Evolutionary conservation across 2,329 filamentous ascomycete genomes (phyloP).

Genomic region (Microsporum audouinii): DNA sequence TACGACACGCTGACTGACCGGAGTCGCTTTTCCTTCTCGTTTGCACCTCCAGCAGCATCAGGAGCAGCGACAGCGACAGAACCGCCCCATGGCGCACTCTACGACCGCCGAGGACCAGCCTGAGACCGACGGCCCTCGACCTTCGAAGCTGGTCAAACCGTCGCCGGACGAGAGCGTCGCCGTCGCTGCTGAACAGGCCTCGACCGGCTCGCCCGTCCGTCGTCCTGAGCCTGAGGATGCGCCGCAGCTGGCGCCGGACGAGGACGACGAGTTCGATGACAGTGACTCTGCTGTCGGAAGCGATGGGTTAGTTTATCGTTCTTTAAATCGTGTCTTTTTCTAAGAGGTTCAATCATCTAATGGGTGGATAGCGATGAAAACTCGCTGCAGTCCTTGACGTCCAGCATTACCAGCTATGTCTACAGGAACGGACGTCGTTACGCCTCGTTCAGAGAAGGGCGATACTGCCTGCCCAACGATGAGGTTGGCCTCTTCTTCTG

Average conservation of each 20-base stretch:
- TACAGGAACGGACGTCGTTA: conserved; percentile 12
- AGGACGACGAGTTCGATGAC: not conserved
- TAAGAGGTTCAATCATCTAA: not conserved
- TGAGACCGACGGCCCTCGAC: not conserved
- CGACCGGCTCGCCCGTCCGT: not conserved
- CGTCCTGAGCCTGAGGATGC: not conserved
- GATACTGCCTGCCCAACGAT: conserved; percentile 8
- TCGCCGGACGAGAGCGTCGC: not conserved
- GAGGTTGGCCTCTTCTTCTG: not conserved
- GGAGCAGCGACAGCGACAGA: not conserved
- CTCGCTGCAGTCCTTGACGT: not conserved
- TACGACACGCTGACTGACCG: not conserved
- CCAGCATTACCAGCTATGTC: conserved; percentile 5
- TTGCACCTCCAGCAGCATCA: not conserved
- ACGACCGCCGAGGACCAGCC: not conserved
- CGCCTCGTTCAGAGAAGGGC: conserved; percentile 8
- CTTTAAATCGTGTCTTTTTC: not conserved
- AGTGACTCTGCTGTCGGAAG: conserved; percentile 2
- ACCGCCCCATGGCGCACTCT: not conserved
- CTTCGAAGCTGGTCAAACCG: not conserved
- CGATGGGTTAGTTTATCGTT: not conserved
- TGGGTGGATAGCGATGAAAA: not conserved
- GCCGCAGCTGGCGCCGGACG: not conserved
- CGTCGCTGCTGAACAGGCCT: not conserved
- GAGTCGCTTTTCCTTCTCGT: not conserved